A percentile compares a stretch with the other conserved stretches of the same genome.
phyloP scores from a whole-genome alignment of 1,284 basidiomycete genomes.

The Gomphus sp. region DNA sequence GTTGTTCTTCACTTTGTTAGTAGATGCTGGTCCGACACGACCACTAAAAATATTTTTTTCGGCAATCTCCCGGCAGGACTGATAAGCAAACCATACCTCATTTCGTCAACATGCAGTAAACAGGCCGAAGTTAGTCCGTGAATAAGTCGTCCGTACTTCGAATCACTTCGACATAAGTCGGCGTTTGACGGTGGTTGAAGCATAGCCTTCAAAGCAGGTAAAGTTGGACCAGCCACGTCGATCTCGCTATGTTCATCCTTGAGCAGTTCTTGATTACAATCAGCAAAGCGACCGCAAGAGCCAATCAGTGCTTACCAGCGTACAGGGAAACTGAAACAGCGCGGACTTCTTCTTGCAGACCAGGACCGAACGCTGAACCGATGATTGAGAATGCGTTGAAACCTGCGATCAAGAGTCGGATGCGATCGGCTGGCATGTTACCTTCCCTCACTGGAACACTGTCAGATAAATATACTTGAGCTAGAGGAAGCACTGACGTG shows the following conservation, averaged over 20 bases:
- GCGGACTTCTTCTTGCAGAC: conserved; percentile 63
- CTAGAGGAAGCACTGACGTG: conserved; percentile 37
- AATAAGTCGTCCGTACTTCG: conserved; percentile 43
- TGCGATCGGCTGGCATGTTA: conserved; percentile 38
- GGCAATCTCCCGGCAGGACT: background rate
- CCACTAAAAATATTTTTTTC: conserved; percentile 37
- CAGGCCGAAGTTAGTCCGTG: conserved; percentile 85
- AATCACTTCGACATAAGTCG: conserved; percentile 16
- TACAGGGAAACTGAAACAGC: conserved; percentile 79
- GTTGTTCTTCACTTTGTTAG: conserved; percentile 87
- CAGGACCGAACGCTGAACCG: conserved; percentile 47
- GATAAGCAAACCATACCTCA: conserved; percentile 53
- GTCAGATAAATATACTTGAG: conserved; percentile 9
- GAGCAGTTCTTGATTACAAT: conserved; percentile 50
- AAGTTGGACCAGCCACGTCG: conserved; percentile 71
- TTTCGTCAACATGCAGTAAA: conserved; percentile 81
- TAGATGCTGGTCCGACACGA: conserved; percentile 67
- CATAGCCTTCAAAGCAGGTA: conserved; percentile 71
- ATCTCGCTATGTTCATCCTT: conserved; percentile 75
- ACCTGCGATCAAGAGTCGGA: conserved; percentile 57
- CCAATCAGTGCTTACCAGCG: conserved; percentile 37
- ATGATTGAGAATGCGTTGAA: conserved; percentile 62
- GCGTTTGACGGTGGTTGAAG: conserved; percentile 41
- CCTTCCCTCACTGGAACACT: conserved; percentile 5
- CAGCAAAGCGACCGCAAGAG: background rate